Base-by-base conservation (phyloP, 495 filamentous ascomycete species). In the Lasiosphaeria hispida region DNA sequence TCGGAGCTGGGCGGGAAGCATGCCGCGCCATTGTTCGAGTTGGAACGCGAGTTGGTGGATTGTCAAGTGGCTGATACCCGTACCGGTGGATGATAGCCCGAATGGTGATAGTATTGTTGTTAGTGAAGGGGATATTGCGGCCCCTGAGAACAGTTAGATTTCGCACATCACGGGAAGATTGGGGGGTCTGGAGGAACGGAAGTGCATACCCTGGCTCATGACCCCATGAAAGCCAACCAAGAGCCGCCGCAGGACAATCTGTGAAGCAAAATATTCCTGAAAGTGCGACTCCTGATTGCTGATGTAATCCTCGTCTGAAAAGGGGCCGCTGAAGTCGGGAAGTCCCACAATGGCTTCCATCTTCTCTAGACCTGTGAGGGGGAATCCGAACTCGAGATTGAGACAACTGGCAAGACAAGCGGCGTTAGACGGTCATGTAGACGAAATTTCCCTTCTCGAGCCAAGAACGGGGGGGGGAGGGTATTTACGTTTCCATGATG, bases 211-310 rank as follows among this genome's bases (percentile, higher is more conserved):
- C 56, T 80, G 76, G 47, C 72, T 77, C 36, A 86, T 65, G 10
- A 65, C 72, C 17, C 67, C 64, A 54, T 84, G 77, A 37, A 84
- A 77, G 18, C 77, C 69, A 10, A 77, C 72, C 11, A 77, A 73
- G 3, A 84, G 64, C 4, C 77, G 70, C n/a, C 81, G 72, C 34
- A 86, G 72, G 5, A 81, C 80, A 53, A 85, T 78, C 58, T 84
- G 81, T 0, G 83, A 82, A 4, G 80, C 75, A 62, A 83, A 83
- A 48, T 83, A 76, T 54, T 81, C 77, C 51, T 80, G 77, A 51
- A 79, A 81, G 53, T 82, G 79, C 7, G 71, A 75, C 18, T 74
- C 68, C 49, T 80, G 75, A 54, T 77, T 76, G n/a, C 72, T 76
- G 9, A 74, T 58, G 53, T 80, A 71, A 58, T 80, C 76, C 11